Conservation (phyloP, 2,329 filamentous ascomycete species). For the Dothistroma pini region DNA sequence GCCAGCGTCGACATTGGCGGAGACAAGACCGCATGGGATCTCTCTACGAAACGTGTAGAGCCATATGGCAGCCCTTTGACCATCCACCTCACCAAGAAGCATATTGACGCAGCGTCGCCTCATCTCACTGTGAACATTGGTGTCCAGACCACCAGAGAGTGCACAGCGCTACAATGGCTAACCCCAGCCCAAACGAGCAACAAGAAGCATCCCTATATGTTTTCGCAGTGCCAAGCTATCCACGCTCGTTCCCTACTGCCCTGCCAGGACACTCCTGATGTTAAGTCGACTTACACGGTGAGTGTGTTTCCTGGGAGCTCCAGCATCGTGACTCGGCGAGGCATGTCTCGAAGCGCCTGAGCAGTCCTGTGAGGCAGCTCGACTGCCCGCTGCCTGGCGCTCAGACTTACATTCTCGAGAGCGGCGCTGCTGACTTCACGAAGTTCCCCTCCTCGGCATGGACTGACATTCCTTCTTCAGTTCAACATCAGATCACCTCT, state of each 20-base stretch:
- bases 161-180: constrained; percentile 93
- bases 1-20: constrained; percentile 67
- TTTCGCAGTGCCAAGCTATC: constrained; percentile 96
- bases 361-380: too few relatives aligned
- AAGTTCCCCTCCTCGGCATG: too few relatives aligned
- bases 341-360: too few relatives aligned
- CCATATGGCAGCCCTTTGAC: constrained; percentile 72
- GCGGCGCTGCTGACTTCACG: too few relatives aligned
- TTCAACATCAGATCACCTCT: constrained; percentile 84
- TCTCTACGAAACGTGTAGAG: constrained; percentile 63
- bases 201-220: constrained; percentile 96
- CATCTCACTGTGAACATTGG: constrained; percentile 28
- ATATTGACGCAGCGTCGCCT: constrained; percentile 33
- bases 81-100: constrained; percentile 51
- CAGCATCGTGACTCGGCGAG: too few relatives aligned
- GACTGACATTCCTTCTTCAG: too few relatives aligned
- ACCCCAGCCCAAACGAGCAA: constrained; percentile 90
- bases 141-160: constrained; percentile 77
- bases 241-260: constrained; percentile 92
- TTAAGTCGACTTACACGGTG: constrained; percentile 82
- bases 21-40: constrained; percentile 61
- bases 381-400: too few relatives aligned
- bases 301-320: too few relatives aligned
- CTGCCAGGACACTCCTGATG: constrained; percentile 94
- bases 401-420: too few relatives aligned